Conservation (phyloP, 106 monocot species). For the Allium sativum region DNA sequence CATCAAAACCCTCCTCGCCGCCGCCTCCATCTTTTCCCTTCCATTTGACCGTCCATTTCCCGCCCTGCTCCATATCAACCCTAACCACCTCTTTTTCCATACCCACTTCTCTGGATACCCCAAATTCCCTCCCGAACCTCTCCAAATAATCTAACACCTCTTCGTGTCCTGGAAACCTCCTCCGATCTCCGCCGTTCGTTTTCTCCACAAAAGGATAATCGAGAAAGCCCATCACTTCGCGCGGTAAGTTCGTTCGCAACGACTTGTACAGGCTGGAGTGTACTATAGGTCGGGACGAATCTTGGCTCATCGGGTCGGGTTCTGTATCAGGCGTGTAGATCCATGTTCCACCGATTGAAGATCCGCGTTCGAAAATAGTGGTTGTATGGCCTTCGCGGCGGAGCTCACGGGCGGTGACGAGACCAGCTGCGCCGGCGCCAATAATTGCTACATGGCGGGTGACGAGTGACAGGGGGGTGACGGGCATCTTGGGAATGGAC, state of each 20-base stretch:
- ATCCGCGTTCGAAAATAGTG: constrained; percentile 71
- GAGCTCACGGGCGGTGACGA: constrained; percentile 81
- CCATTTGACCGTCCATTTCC: constrained; percentile 50
- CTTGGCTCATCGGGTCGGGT: constrained; percentile 51
- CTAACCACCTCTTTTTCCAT: constrained; percentile 61
- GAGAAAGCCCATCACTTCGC: constrained; percentile 85
- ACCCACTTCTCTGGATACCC: constrained; percentile 29
- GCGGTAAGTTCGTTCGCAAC: constrained; percentile 82
- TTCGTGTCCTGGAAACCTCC: constrained; percentile 63
- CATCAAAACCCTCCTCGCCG: constrained; percentile 52
- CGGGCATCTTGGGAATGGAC: neutral
- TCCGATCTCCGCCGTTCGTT: constrained; percentile 17
- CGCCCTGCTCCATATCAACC: constrained; percentile 38
- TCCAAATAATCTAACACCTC: constrained; percentile 82
- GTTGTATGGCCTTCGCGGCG: constrained; percentile 55
- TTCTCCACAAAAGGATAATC: constrained; percentile 69
- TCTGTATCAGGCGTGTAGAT: constrained; percentile 52
- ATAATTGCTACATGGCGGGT: constrained; percentile 65
- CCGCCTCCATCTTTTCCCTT: constrained; percentile 14
- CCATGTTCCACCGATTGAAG: constrained; percentile 74
- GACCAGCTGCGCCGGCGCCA: constrained; percentile 86
- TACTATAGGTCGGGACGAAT: constrained; percentile 29
- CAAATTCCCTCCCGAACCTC: constrained; percentile 64
- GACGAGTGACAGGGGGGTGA: neutral
- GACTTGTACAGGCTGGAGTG: constrained; percentile 81